Base-by-base conservation (phyloP, 2,329 filamentous ascomycete genomes). In the Sporothrix phasma region DNA sequence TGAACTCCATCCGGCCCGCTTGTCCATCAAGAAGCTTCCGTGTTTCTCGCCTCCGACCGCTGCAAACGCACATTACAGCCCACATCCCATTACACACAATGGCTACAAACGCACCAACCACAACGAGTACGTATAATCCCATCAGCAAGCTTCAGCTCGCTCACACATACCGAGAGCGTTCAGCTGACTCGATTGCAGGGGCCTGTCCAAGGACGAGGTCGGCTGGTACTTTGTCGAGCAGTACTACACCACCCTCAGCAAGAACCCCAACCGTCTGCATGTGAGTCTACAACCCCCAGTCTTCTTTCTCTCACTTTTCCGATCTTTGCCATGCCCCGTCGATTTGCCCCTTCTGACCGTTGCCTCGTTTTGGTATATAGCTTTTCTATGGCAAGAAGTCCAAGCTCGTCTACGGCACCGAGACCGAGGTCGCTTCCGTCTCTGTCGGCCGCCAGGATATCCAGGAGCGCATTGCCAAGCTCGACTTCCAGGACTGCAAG, bases 191-290 rank as follows among this genome's bases (percentile, higher is more conserved):
- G 71, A 71, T 75, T 71, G 24, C 56, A 78, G 73, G 73, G 80
- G 83, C 70, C 77, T 85, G 46, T 80, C 82, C 71, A 97, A 96
- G 81, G 92, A 96, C 75, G 91, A 97, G 80, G 92, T 99, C 70
- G 94, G 92, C 77, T 99, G 94, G 94, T 97, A 93, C 80, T 99
- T 99, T 71, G 94, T 99, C 65, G 92, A 97, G 84, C 92, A 96
- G 78, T 99, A 97, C 82, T 99, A 99, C 80, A 97, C 90, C 71
- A 99, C 92, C 67, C 80, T 99, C 73, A 97, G 92, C 85, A 92
- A 93, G 78, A 89, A 81, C 69, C 92, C 94, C 24, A 92, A 96
- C 74, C 95, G 94, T 78, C 89, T 99, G 72, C 93, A 92, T 74
- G 85, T 88, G 78, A 72, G 84, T 78, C 34, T 78, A 41, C 46